Evolutionary conservation across 768 basidiomycete genomes (phyloP), one percentile per base, ranked within the genome.

Genomic region (Boletus reticuloceps): DNA sequence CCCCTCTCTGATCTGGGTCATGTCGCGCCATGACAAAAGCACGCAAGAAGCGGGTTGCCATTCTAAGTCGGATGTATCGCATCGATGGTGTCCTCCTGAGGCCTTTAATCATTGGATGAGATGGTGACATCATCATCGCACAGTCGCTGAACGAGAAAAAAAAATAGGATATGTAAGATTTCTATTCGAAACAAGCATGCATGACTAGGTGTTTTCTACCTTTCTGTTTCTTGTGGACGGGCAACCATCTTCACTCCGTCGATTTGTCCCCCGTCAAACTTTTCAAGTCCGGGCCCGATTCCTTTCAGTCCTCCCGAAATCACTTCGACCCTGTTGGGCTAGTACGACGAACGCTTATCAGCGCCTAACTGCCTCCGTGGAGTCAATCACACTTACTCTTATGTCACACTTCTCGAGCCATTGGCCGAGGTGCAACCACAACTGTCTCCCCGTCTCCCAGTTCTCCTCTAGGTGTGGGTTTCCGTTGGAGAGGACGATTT

Each of bases 291-390:
- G 13, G 64, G 65, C 34, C 64, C 61, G 42, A 82, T 75, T 12
- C 74, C 79, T 31, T 63, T 68, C 22, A 82, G 64, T 9, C 81
- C 81, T 13, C 69, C 69, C 0, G 72, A 64, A 13, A 82, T 51
- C 16, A 75, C 61, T 51, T 80, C 76, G 11, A 75, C 69, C 20
- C 66, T 66, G 62, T 77, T 79, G 2, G 79, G 77, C 81, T 82
- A 47, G 32, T 20, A 22, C 19, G 32, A 29, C 9, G n/a, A 36
- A 27, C 17, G 5, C 3, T n/a, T 1, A 25, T 59, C 44, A 60
- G 58, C 16, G n/a, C 19, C 49, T 12, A 27, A 36, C 14, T 27
- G 5, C 11, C 3, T 9, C 41, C 17, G 14, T 19, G 3, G 29
- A 19, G 43, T 25, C 3, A 34, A 45, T 34, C 10, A n/a, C 12